Base-by-base conservation (phyloP, 2,329 filamentous ascomycete genomes). In the Aspergillus sp. region DNA sequence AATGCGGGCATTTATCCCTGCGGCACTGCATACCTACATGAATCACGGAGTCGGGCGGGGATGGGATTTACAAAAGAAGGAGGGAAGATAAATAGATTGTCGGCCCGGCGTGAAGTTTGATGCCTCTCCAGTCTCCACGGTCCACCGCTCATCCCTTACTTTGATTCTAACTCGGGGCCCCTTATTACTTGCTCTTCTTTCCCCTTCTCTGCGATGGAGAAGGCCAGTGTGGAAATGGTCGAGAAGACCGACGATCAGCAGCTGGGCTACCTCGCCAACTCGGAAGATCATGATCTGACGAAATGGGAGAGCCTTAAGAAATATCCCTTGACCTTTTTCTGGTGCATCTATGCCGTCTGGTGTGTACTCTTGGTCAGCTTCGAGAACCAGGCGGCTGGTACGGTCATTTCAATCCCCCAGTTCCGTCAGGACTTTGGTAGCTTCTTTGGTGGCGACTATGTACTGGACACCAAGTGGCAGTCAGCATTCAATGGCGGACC, bases 381-480 rank as follows among this genome's bases (percentile, higher is more conserved):
- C 37, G 54, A 57, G 33, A 52, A 57, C 34, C 48, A 52, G 24
- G 54, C 54, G 13, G 33, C 48, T 17, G 48, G 48, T 6, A 52
- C 30, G 24, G 54, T 57, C 33, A 52, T 27, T 9, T 45, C 48
- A 19, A 57, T 57, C 37, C 54, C 54, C 17, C 54, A 52, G 20
- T 57, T 57, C 42, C 54, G 54, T 11, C 41, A 57, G 54, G 54
- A 57, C 22, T 57, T 52, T 33, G 54, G 54, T 22, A 46, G 20
- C 24, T 52, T 13, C 17, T 57, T 42, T 19, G 54, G 22, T 19
- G 37, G 37, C 34, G 48, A 47, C 34, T 57, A 39, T 24, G 54
- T 57, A 8, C 54, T 57, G 3, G 42, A 52, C 11, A 37, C 48
- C 30, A 52, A 57, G 13, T 57, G 54, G 54, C 54, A 57, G 34